Evolutionary conservation across 345 rosid species (phyloP).

Genomic region (Acer yangbiense): DNA sequence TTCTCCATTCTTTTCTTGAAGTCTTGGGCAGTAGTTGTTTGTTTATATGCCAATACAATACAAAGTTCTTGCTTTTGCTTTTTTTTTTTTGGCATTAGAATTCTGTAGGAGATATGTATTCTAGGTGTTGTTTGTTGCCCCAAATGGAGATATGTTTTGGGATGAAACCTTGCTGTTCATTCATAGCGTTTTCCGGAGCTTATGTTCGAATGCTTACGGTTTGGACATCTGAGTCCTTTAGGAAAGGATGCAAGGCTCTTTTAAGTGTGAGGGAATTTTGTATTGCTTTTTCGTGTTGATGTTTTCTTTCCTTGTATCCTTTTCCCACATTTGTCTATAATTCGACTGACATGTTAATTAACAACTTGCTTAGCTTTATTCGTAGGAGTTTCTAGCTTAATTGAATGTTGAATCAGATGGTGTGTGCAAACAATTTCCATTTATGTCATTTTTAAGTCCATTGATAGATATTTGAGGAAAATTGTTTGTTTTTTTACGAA

Average conservation of each 20-base stretch:
- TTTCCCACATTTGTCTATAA: neutral
- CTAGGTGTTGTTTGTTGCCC: conserved; percentile 29
- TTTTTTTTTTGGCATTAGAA: conserved; percentile 14
- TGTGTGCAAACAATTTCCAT: neutral
- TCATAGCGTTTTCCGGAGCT: conserved; percentile 37
- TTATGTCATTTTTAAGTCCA: neutral
- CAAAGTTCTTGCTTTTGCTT: conserved; percentile 21
- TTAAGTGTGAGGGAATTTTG: conserved; percentile 37
- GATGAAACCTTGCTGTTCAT: conserved; percentile 36
- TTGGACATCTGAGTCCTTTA: conserved; percentile 34
- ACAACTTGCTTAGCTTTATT: neutral
- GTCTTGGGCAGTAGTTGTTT: conserved; percentile 24
- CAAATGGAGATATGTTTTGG: conserved; percentile 35
- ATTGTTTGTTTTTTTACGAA: neutral
- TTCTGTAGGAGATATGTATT: conserved; percentile 29
- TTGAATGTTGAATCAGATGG: neutral
- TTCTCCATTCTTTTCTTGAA: conserved; percentile 46
- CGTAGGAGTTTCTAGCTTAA: no score
- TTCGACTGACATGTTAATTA: neutral
- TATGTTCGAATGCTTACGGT: conserved; percentile 22
- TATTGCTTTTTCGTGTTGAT: neutral
- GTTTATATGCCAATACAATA: neutral
- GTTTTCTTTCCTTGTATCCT: neutral
- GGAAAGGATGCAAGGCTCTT: conserved; percentile 36
- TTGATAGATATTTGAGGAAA: neutral